Evolutionary conservation across 176 grass and related monocot genomes (phyloP), one percentile per base, ranked within the genome.

Genomic region (Saccharum spontaneum): DNA sequence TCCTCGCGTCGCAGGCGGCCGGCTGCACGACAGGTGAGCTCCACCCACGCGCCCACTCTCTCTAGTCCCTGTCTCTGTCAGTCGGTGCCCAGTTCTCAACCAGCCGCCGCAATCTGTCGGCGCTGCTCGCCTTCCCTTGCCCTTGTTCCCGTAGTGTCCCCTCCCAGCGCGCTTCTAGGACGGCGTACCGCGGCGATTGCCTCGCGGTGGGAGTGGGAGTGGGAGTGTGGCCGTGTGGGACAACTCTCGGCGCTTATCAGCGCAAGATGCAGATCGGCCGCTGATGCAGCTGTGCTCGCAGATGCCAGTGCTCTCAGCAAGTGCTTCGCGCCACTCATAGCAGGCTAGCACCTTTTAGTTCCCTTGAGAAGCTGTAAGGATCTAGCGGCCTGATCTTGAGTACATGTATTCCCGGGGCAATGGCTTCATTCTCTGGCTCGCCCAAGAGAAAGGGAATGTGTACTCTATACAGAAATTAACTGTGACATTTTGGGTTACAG

Each of bases 231-330:
- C 28, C 28, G 28, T 28, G 28, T 28, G 73, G 31, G 28, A 28
- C 28, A 57, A 36, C n/a, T 8, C 36, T 18, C 13, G 44, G 6
- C 12, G 45, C 12, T 4, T 33, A 12, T 33, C 63, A 8, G 0
- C 20, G 20, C 12, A 18, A 74, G 68, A 73, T 79, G 76, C 4
- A 41, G 88, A 77, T 86, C 60, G 78, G 79, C 49, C 24, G 37
- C 13, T 6, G 6, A 5, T 41, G 7, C 2, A 40, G 33, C 50
- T 38, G 10, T 36, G 44, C 33, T 6, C 16, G 9, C 28, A 62
- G n/a, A 45, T 15, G 75, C 17, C 75, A 43, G 26, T 80, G 68
- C 45, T 55, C 39, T 5, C 36, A 31, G 20, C 24, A 1, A 15
- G 20, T 39, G 16, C 57, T 45, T 69, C 16, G 3, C 37, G 30